These are phyloP conservation scores for Coemansia sp. DNA, from an alignment of 192 early-diverging fungal genomes.

Conservation along the genomic window DNA sequence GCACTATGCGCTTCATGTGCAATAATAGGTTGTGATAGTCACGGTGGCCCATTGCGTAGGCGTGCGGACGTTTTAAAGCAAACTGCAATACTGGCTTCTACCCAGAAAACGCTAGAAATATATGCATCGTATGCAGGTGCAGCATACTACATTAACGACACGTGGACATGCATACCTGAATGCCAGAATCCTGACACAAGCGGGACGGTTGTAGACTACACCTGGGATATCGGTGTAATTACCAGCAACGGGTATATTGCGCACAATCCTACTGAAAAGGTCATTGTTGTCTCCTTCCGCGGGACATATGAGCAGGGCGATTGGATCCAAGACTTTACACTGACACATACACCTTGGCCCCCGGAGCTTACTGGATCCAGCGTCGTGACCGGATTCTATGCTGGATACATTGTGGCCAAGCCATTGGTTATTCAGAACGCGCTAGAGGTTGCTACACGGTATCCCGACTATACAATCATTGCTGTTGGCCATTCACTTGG, in stretches of 20 bases:
- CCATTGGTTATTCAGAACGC: conserved; percentile 6
- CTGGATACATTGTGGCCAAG: conserved; percentile 22
- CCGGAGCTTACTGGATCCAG: conserved; percentile 11
- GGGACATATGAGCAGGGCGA: conserved; percentile 19
- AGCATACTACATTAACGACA: conserved; percentile 12
- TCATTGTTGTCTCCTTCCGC: conserved; percentile 30
- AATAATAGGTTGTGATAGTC: neutral
- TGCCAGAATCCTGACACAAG: conserved; percentile 24
- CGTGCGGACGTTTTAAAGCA: neutral
- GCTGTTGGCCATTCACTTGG: conserved; percentile 48
- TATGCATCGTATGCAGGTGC: conserved; percentile 41
- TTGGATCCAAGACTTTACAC: conserved; percentile 17
- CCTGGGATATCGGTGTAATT: conserved; percentile 17
- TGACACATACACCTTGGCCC: conserved; percentile 11
- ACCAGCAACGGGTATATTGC: conserved; percentile 37
- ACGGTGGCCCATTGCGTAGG: neutral
- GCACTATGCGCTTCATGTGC: neutral
- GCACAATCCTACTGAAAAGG: conserved; percentile 11
- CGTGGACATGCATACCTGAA: conserved; percentile 30
- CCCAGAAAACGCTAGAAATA: conserved; percentile 11
- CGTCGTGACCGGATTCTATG: conserved; percentile 34
- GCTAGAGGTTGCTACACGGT: conserved; percentile 9
- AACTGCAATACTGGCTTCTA: neutral
- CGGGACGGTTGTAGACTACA: conserved; percentile 21
- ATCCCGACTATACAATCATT: conserved; percentile 33